A percentile compares a stretch with the other conserved stretches of the same genome.
These are phyloP conservation scores for Cercospora citrullina DNA, from an alignment of 2,329 filamentous ascomycete genomes.

Conservation along the genomic window DNA sequence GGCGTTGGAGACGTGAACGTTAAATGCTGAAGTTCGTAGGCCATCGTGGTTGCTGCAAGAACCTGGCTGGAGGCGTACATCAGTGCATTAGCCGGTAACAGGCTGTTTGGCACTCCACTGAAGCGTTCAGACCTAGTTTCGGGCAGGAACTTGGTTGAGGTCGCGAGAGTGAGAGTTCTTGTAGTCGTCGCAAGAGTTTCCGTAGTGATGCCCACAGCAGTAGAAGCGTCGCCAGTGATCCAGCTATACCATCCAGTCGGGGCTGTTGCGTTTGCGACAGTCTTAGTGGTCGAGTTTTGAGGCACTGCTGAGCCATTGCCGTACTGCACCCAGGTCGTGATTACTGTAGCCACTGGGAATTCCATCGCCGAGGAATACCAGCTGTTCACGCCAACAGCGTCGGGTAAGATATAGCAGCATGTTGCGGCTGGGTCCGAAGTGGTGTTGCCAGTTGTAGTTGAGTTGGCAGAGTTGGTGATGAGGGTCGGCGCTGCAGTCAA, in stretches of 20 bases:
- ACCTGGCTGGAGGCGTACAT: slow-evolving; percentile 10
- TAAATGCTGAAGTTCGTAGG: slow-evolving; percentile 3
- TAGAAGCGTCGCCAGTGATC: slow-evolving; percentile 7
- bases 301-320: slow-evolving; percentile 5
- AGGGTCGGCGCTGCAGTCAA: neutral
- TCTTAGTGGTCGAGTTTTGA: slow-evolving; percentile 5
- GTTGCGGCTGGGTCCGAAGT: neutral
- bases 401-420: slow-evolving; percentile 5
- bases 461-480: neutral
- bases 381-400: slow-evolving; percentile 4
- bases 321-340: slow-evolving; percentile 9
- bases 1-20: slow-evolving; percentile 5
- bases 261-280: slow-evolving; percentile 4
- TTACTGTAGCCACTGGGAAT: slow-evolving; percentile 3
- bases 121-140: neutral
- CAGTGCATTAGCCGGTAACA: slow-evolving; percentile 1
- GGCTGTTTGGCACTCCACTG: slow-evolving; percentile 1
- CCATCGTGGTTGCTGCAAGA: slow-evolving; percentile 6
- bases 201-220: neutral
- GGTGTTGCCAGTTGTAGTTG: neutral
- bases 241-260: slow-evolving; percentile 10
- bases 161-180: neutral
- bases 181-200: neutral
- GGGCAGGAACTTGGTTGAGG: neutral
- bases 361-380: slow-evolving; percentile 8